phyloP scores from a whole-genome alignment of 371 early-diverging fungal species.

The Actinomortierella ambigua region DNA sequence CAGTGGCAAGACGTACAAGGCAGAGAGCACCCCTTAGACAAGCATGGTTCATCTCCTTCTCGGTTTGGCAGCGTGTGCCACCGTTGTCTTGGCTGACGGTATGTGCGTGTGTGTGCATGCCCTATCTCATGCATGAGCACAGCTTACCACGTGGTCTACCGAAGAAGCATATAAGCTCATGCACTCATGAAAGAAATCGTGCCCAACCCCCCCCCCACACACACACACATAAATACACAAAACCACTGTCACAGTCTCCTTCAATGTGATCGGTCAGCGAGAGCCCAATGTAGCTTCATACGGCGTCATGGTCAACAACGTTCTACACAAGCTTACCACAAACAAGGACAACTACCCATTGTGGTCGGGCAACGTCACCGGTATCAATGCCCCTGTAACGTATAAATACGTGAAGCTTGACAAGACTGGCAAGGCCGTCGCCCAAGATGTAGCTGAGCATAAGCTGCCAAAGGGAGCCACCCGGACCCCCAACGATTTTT shows the following conservation, averaged over 20 bases:
- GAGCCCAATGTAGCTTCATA: conserved; percentile 16
- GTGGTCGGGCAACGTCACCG: conserved; percentile 39
- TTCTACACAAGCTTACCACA: conserved; percentile 31
- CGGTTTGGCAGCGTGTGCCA: conserved; percentile 39
- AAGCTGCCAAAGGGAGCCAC: conserved; percentile 45
- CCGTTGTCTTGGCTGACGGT: conserved; percentile 40
- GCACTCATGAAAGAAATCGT: too few species aligned
- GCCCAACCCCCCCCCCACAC: too few species aligned
- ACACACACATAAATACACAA: too few species aligned
- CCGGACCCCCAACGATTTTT: conserved; percentile 60
- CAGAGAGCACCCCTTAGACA: not conserved
- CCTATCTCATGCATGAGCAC: not conserved
- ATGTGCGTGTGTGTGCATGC: not conserved
- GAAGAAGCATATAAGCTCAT: too few species aligned
- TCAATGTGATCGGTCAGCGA: conserved; percentile 37
- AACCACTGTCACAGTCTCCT: too few species aligned
- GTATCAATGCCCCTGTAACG: conserved; percentile 23
- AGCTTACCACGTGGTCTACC: not conserved
- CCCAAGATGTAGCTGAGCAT: conserved; percentile 26
- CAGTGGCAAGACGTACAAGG: not conserved
- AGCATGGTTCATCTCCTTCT: conserved; percentile 34
- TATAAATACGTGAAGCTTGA: conserved; percentile 34
- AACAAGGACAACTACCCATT: conserved; percentile 26
- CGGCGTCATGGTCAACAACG: conserved; percentile 33
- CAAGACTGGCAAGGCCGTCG: conserved; percentile 11